phyloP scores from a whole-genome alignment of 2,329 filamentous ascomycete species.

The Amesomyces nigricolor region DNA sequence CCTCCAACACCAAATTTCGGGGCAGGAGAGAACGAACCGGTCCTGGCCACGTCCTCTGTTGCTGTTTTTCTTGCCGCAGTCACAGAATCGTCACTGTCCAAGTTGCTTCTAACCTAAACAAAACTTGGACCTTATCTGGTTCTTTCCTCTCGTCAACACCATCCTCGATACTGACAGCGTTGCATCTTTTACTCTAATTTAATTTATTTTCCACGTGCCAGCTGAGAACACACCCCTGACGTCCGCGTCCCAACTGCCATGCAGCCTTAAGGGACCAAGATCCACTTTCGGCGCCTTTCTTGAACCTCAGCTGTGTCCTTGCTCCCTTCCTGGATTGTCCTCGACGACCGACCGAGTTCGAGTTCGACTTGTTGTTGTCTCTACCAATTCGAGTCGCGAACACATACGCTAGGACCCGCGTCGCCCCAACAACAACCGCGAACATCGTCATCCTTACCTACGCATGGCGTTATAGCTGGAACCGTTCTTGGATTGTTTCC shows the following conservation, averaged over 20 bases:
- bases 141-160: no score
- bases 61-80: no score
- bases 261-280: background rate
- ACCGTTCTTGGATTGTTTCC: no score
- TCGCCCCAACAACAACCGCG: background rate
- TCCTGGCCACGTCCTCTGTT: no score
- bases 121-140: no score
- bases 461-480: slow-evolving; percentile 8
- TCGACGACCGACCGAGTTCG: background rate
- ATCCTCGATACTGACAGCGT: no score
- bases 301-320: background rate
- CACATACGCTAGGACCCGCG: background rate
- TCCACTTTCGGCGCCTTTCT: slow-evolving; percentile 12
- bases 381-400: background rate
- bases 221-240: background rate
- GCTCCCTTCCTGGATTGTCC: background rate
- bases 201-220: slow-evolving; percentile 5
- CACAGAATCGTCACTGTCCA: no score
- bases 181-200: background rate
- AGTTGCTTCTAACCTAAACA: no score
- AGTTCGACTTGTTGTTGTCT: background rate
- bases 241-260: background rate
- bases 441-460: background rate
- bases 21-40: background rate
- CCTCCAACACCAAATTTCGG: slow-evolving; percentile 7